A percentile compares a stretch with the other conserved stretches of the same genome.
Evolutionary conservation across 345 rosid genomes (phyloP).

Genomic region (Eucalyptus grandis): DNA sequence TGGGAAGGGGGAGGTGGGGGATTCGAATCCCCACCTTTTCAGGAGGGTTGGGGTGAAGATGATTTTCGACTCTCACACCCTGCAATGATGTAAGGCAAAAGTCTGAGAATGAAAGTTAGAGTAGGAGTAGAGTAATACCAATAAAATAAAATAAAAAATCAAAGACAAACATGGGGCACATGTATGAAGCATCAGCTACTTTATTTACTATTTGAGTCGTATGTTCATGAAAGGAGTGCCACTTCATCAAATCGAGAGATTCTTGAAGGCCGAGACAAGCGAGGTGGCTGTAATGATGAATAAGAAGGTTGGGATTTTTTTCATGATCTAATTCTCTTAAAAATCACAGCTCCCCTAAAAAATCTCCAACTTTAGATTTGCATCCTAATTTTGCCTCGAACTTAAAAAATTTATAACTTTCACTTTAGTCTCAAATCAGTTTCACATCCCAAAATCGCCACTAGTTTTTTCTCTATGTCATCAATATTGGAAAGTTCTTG

Average conservation of each 20-base stretch:
- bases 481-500: neutral
- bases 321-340: neutral
- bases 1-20: too few species aligned
- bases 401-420: too few species aligned
- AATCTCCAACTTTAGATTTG: neutral
- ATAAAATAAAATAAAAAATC: too few species aligned
- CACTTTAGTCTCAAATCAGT: neutral
- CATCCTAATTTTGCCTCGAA: neutral
- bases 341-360: neutral
- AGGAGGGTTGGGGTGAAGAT: accelerated
- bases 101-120: accelerated
- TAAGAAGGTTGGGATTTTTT: neutral
- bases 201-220: neutral
- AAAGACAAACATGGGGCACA: too few species aligned
- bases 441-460: neutral
- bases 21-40: accelerated
- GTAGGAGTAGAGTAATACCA: accelerated
- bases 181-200: neutral
- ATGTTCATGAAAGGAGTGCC: neutral
- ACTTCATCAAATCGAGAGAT: neutral
- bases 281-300: neutral
- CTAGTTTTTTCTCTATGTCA: neutral
- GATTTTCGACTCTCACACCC: accelerated
- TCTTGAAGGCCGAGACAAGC: neutral
- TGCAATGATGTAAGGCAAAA: accelerated